phyloP scores from a whole-genome alignment of 1,139 yeast species.

The Spencermartinsiella ligniputridi region DNA sequence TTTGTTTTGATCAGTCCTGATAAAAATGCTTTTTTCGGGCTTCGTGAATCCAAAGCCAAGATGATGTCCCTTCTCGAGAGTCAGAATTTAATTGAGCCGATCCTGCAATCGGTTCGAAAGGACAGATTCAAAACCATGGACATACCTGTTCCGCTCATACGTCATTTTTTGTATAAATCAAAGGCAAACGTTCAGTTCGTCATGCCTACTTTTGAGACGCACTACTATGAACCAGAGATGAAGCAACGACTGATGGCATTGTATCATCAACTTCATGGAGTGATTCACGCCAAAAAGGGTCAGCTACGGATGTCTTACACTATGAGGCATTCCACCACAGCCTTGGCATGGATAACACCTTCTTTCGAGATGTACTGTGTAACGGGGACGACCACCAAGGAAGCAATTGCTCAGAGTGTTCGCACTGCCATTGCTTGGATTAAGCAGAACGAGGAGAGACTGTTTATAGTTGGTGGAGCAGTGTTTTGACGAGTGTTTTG shows the following conservation, averaged over 20 bases:
- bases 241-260: constrained; percentile 37
- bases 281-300: constrained; percentile 29
- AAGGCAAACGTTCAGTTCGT: constrained; percentile 58
- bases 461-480: constrained; percentile 63
- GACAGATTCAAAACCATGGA: constrained; percentile 46
- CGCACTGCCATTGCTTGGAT: constrained; percentile 55
- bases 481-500: constrained; percentile 31
- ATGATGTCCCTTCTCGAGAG: constrained; percentile 44
- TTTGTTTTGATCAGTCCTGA: constrained; percentile 76
- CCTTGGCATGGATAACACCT: constrained; percentile 54
- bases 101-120: constrained; percentile 37
- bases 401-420: constrained; percentile 48
- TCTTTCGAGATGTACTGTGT: constrained; percentile 52
- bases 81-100: constrained; percentile 34
- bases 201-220: constrained; percentile 38
- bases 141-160: constrained; percentile 56
- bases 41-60: constrained; percentile 55
- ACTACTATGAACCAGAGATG: constrained; percentile 28
- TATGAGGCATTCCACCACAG: constrained; percentile 38
- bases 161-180: constrained; percentile 79
- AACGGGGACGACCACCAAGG: constrained; percentile 47
- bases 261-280: constrained; percentile 42
- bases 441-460: constrained; percentile 48
- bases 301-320: constrained; percentile 32
- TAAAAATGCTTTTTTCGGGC: constrained; percentile 72